These are phyloP conservation scores for Kodamaea plutei DNA, from an alignment of 1,139 yeast species.

Conservation along the genomic window DNA sequence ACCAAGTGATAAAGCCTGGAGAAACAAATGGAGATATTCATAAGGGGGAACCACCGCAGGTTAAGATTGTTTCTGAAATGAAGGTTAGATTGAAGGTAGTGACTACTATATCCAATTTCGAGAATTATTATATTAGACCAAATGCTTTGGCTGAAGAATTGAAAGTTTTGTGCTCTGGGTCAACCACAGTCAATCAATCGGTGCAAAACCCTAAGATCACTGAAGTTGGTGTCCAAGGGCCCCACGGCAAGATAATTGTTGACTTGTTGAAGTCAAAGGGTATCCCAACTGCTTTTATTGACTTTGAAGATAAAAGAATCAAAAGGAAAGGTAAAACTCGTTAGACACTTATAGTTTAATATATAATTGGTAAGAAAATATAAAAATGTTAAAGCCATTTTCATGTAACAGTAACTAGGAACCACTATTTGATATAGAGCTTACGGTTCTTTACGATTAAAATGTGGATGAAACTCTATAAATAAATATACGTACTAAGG, in stretches of 20 bases:
- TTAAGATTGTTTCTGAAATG: slow-evolving; percentile 66
- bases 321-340: slow-evolving; percentile 5
- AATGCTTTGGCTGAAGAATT: slow-evolving; percentile 64
- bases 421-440: too few relatives aligned
- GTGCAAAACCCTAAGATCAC: slow-evolving; percentile 50
- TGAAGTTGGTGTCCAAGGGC: slow-evolving; percentile 88
- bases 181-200: slow-evolving; percentile 65
- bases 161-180: slow-evolving; percentile 81
- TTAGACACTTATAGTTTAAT: too few relatives aligned
- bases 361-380: too few relatives aligned
- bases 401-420: too few relatives aligned
- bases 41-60: slow-evolving; percentile 67
- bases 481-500: too few relatives aligned
- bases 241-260: slow-evolving; percentile 64
- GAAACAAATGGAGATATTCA: slow-evolving; percentile 35
- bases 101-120: slow-evolving; percentile 69
- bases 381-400: too few relatives aligned
- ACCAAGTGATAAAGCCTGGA: slow-evolving; percentile 50
- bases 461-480: too few relatives aligned
- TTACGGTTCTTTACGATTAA: too few relatives aligned
- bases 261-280: slow-evolving; percentile 64
- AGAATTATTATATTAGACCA: slow-evolving; percentile 62
- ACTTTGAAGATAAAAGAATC: slow-evolving; percentile 66
- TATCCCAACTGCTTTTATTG: slow-evolving; percentile 56
- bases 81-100: slow-evolving; percentile 80